Evolutionary conservation across 352 stramenopile genomes (phyloP).

Genomic region (Phytophthora idaei): DNA sequence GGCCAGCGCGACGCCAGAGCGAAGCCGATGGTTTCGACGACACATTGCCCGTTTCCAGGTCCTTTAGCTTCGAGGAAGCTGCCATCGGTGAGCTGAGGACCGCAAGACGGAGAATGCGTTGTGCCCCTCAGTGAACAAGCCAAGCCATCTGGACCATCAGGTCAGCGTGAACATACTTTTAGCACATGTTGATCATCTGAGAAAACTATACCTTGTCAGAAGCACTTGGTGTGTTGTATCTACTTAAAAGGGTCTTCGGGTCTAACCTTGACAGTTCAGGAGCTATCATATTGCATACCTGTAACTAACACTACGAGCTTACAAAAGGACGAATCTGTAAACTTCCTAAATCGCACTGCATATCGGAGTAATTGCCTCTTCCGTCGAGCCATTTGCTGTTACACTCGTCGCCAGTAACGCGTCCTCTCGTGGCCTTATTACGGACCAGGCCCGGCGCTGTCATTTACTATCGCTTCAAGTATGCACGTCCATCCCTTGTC

Average conservation of each 20-base stretch:
- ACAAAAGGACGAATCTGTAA: background rate
- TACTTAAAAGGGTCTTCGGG: too few relatives aligned
- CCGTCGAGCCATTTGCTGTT: too few relatives aligned
- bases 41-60: slow-evolving; percentile 21
- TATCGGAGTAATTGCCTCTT: slow-evolving; percentile 5
- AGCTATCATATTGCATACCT: background rate
- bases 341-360: slow-evolving; percentile 10
- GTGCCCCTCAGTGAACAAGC: background rate
- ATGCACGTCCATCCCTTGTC: background rate
- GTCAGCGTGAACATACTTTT: background rate
- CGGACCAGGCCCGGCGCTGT: background rate
- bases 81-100: background rate
- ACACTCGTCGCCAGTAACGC: background rate
- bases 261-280: too few relatives aligned
- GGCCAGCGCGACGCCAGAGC: slow-evolving; percentile 9
- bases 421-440: background rate
- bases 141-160: slow-evolving; percentile 1
- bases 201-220: background rate
- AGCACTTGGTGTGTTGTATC: background rate
- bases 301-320: background rate
- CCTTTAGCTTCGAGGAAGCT: slow-evolving; percentile 4
- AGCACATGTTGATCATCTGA: background rate
- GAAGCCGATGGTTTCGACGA: slow-evolving; percentile 18
- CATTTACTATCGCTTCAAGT: background rate
- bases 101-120: slow-evolving; percentile 5